These are phyloP conservation scores for Zizania palustris DNA, from an alignment of 202 grass and related monocot genomes.

Conservation along the genomic window DNA sequence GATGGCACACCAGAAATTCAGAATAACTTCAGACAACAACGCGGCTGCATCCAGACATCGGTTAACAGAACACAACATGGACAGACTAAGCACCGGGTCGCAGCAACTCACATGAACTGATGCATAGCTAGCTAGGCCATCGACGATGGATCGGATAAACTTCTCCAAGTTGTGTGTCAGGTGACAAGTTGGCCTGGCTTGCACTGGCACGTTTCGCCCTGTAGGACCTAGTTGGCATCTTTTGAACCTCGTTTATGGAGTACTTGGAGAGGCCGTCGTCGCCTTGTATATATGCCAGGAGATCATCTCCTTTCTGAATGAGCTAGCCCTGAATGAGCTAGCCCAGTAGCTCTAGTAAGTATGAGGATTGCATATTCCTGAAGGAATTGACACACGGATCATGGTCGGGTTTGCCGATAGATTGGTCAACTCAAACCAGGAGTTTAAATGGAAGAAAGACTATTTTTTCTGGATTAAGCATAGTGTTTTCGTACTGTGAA, in stretches of 20 bases:
- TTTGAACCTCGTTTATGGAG: not conserved
- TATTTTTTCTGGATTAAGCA: no score
- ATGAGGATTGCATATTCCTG: not conserved
- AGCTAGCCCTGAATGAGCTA: slow-evolving; percentile 16
- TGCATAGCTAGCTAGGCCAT: not conserved
- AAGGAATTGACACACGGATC: slow-evolving; percentile 25
- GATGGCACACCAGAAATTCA: not conserved
- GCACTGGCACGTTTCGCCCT: not conserved
- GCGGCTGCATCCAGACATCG: not conserved
- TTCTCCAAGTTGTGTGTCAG: not conserved
- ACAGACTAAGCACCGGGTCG: not conserved
- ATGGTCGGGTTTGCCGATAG: not conserved
- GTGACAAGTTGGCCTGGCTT: not conserved
- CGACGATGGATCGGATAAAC: slow-evolving; percentile 3
- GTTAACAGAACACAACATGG: not conserved
- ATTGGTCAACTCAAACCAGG: slow-evolving; percentile 41
- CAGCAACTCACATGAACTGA: not conserved
- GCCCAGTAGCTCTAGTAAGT: not conserved
- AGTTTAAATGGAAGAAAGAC: no score
- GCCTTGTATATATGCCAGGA: no score
- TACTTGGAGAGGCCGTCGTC: no score
- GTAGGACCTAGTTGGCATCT: slow-evolving; percentile 1
- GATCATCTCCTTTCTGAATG: not conserved
- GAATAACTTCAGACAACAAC: not conserved
- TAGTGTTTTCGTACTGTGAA: no score